Percentiles rank a stretch among this genome's conserved stretches.
Conservation (phyloP, 805 yeast species). For the Lipomyces chichibuensis region DNA sequence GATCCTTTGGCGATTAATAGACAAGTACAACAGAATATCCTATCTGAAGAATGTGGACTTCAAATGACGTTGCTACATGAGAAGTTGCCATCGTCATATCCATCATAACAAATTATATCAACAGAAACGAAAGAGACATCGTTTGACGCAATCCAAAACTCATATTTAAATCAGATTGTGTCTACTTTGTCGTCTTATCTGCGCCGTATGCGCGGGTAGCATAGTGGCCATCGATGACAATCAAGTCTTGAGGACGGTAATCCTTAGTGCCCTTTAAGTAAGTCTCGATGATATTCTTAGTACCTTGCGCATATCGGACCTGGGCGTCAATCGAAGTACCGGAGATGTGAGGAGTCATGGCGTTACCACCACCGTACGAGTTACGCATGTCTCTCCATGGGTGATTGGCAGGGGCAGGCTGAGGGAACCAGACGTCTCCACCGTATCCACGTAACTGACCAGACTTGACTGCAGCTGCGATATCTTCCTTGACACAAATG, state of each 20-base stretch:
- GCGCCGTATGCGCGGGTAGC: slow-evolving; percentile 73
- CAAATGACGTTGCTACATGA: neutral
- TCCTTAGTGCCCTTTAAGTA: slow-evolving; percentile 65
- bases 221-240: slow-evolving; percentile 70
- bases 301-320: slow-evolving; percentile 70
- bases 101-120: neutral
- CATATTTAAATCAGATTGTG: neutral
- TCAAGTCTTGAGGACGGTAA: slow-evolving; percentile 76
- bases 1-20: no score
- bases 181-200: slow-evolving; percentile 20
- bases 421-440: slow-evolving; percentile 86
- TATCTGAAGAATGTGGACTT: no score
- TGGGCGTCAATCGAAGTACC: slow-evolving; percentile 85
- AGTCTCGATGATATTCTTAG: slow-evolving; percentile 62
- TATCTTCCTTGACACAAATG: slow-evolving; percentile 70
- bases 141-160: neutral
- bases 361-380: slow-evolving; percentile 73
- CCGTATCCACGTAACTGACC: slow-evolving; percentile 80
- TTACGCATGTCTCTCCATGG: slow-evolving; percentile 76
- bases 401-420: slow-evolving; percentile 76
- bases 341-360: slow-evolving; percentile 81
- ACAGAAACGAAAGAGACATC: no score
- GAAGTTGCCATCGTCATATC: neutral
- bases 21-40: no score
- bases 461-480: slow-evolving; percentile 68